These are phyloP conservation scores for Pseudogymnoascus sp. DNA, from an alignment of 2,329 filamentous ascomycete genomes.

Conservation along the genomic window DNA sequence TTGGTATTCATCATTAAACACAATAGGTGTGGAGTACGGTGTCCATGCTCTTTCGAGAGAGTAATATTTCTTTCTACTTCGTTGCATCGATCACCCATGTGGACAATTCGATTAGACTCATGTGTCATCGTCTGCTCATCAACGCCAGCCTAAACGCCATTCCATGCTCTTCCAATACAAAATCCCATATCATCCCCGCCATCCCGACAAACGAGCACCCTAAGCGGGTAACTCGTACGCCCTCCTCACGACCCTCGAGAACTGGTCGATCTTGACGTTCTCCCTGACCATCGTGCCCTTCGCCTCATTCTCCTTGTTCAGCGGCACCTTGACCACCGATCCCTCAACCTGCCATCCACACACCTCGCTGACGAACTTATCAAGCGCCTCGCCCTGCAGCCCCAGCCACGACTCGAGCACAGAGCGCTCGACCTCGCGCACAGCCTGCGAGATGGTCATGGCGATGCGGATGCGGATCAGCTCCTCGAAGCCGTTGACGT, in stretches of 20 bases:
- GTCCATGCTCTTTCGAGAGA: slow-evolving; percentile 7
- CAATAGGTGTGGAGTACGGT: background rate
- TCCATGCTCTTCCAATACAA: slow-evolving; percentile 9
- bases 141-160: slow-evolving; percentile 6
- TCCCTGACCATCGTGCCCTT: slow-evolving; percentile 93
- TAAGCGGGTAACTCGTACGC: slow-evolving; percentile 77
- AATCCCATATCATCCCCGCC: background rate
- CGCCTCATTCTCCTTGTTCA: slow-evolving; percentile 96
- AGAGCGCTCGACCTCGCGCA: slow-evolving; percentile 61
- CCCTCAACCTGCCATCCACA: slow-evolving; percentile 75
- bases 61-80: slow-evolving; percentile 7
- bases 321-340: slow-evolving; percentile 65
- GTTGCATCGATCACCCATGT: slow-evolving; percentile 7
- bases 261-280: slow-evolving; percentile 87
- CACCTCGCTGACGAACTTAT: slow-evolving; percentile 76
- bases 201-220: background rate
- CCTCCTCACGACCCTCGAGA: slow-evolving; percentile 69
- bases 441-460: slow-evolving; percentile 73
- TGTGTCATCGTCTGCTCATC: slow-evolving; percentile 3
- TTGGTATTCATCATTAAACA: slow-evolving; percentile 2
- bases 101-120: slow-evolving; percentile 5
- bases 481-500: slow-evolving; percentile 93
- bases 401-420: slow-evolving; percentile 72
- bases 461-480: slow-evolving; percentile 85
- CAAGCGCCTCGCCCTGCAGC: slow-evolving; percentile 57